These are phyloP conservation scores for Amylocystis lapponica DNA, from an alignment of 768 basidiomycete genomes.

Conservation along the genomic window DNA sequence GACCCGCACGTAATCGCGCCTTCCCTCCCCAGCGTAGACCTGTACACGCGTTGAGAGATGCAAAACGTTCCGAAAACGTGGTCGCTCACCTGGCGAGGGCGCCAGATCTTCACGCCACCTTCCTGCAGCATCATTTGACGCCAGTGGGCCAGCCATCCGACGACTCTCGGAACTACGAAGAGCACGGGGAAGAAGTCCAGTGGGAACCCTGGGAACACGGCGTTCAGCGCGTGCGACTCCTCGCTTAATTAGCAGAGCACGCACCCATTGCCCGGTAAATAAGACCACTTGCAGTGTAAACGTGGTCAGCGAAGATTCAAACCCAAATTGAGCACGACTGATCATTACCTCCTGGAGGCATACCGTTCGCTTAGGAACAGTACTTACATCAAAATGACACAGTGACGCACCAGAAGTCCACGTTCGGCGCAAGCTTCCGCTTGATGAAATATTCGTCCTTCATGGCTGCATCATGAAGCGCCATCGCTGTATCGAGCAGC, in stretches of 20 bases:
- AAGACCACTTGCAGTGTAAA: slow-evolving; percentile 58
- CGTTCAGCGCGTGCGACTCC: neutral
- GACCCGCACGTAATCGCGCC: slow-evolving; percentile 70
- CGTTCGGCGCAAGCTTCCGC: slow-evolving; percentile 81
- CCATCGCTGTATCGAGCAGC: slow-evolving; percentile 84
- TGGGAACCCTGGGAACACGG: slow-evolving; percentile 62
- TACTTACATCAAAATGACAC: neutral
- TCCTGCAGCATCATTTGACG: slow-evolving; percentile 92
- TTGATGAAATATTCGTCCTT: slow-evolving; percentile 86
- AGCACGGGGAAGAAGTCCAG: slow-evolving; percentile 92
- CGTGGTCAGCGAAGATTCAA: neutral
- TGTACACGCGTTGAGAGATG: slow-evolving; percentile 22
- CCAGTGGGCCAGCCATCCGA: slow-evolving; percentile 94
- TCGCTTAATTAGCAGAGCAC: neutral
- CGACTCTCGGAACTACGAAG: slow-evolving; percentile 88
- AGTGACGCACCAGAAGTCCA: slow-evolving; percentile 77
- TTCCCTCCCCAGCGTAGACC: slow-evolving; percentile 74
- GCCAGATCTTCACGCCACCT: slow-evolving; percentile 91
- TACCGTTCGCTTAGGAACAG: slow-evolving; percentile 3
- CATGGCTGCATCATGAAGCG: slow-evolving; percentile 81
- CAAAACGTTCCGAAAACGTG: neutral
- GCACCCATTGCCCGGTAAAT: slow-evolving; percentile 91
- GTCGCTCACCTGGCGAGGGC: slow-evolving; percentile 64
- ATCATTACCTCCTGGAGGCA: slow-evolving; percentile 47
- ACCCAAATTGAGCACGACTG: neutral